Conservation (phyloP, 768 basidiomycete genomes). For the Podaxis sp. region DNA sequence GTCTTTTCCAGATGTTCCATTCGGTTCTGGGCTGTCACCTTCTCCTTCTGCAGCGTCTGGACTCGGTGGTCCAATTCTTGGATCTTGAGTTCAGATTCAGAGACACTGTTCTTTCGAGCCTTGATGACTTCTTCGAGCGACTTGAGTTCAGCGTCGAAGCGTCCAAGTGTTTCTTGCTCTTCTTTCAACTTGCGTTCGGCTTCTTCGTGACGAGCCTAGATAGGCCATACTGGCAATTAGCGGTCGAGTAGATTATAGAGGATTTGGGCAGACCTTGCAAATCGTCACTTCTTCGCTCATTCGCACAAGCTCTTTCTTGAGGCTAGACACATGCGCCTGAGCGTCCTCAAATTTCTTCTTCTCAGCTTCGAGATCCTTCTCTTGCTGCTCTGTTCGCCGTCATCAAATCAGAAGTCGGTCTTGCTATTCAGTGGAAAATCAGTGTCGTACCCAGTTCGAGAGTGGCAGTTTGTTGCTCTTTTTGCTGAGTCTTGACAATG, state of each 20-base stretch:
- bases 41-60: slow-evolving; percentile 73
- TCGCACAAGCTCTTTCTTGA: slow-evolving; percentile 63
- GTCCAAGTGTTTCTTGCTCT: slow-evolving; percentile 83
- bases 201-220: slow-evolving; percentile 58
- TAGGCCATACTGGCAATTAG: slow-evolving; percentile 15
- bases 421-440: too few relatives aligned
- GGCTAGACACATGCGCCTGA: slow-evolving; percentile 45
- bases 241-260: not conserved
- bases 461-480: slow-evolving; percentile 82
- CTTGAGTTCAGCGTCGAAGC: slow-evolving; percentile 87
- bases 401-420: not conserved
- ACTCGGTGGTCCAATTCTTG: slow-evolving; percentile 65
- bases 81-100: slow-evolving; percentile 63
- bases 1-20: slow-evolving; percentile 75
- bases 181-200: slow-evolving; percentile 75
- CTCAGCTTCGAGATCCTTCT: slow-evolving; percentile 65
- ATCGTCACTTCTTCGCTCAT: slow-evolving; percentile 48
- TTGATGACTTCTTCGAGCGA: slow-evolving; percentile 82
- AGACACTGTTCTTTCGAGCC: slow-evolving; percentile 70
- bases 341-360: slow-evolving; percentile 42
- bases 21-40: slow-evolving; percentile 46
- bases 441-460: slow-evolving; percentile 74
- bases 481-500: slow-evolving; percentile 82
- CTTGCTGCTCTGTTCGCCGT: slow-evolving; percentile 66
- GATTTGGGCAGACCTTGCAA: slow-evolving; percentile 39